Evolutionary conservation across 2,329 filamentous ascomycete genomes (phyloP), one percentile per base, ranked within the genome.

Genomic region (Claviceps pazoutovae): DNA sequence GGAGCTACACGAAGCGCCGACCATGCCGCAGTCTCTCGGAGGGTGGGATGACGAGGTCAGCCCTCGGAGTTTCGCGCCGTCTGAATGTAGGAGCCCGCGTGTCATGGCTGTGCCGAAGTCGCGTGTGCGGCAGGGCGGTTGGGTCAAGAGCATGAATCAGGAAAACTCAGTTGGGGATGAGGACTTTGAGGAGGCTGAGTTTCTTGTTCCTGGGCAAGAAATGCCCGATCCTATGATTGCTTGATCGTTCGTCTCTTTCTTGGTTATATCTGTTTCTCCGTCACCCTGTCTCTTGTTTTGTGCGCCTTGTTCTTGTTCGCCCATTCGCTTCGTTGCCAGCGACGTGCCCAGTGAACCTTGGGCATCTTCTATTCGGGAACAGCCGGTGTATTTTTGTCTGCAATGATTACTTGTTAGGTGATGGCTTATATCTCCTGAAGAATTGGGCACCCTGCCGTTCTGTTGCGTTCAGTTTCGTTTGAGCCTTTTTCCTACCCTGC

Each of bases 161-260:
- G 74, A 79, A 60, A 78, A 76, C 56, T 65, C 66, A 56, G 63
- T 63, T 4, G 57, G 67, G 0, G 68, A 68, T 43, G 17, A 37
- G 17, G 83, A 88, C 62, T 88, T 88, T 62, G 81, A 76, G 53
- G 84, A 88, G 53, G 84, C 84, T 0, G 73, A 77, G 1, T 88
- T 88, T 54, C 63, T 83, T 50, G 78, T 80, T 52, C 70, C 61
- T 36, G 58, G 57, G 13, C 65, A 64, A 41, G 69, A 14, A 8
- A 7, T 70, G 26, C 63, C 71, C 46, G 70, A 56, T 59, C n/a
- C 53, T 54, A 9, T 56, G 51, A 38, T 11, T 42, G 6, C 11
- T 43, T n/a, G 37, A 8, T 21, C 44, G 4, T 44, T 41, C 7
- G 2, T 11, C 3, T 8, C 16, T 34, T 21, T 44, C 13, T 13